Base-by-base conservation (phyloP, 2,329 filamentous ascomycete genomes). In the Talaromyces islandicus region DNA sequence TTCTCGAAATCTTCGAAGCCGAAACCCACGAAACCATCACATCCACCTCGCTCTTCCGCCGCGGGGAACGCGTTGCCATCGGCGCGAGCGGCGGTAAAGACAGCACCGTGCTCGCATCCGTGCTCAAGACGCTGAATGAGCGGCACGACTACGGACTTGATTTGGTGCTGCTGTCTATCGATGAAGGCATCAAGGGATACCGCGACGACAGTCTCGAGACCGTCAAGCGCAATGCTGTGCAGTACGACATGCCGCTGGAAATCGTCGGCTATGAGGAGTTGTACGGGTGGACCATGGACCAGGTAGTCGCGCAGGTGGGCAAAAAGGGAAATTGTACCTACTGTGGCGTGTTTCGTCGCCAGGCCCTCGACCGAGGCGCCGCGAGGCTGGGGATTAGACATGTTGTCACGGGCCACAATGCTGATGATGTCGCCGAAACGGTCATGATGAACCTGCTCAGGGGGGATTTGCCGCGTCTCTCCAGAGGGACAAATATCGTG, bases 301-400 rank as follows among this genome's bases (percentile, higher is more conserved):
- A 97, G 71, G 94, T 99, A 10, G 95, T 99, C 4, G 90, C 92
- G 69, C 91, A 93, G 54, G 90, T 99, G 56, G 94, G 94, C 14
- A 97, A 97, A 79, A 97, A 97, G 75, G 92, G 93, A 30, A 99
- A 99, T 75, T 99, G 94, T 82, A 99, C 95, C 30, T 99, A 99
- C 71, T 99, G 94, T 70, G 94, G 94, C 14, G 94, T 99, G 19
- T 99, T 99, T 72, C 83, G 94, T 58, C 84, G 95, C 61, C 94
- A 99, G 77, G 94, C 94, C 1, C 81, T 99, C 35, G 94, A 99
- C 73, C 86, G 94, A 9, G 94, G 94, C 19, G 92, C 94, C 5
- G 92, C 91, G 68, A 88, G 89, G 74, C 78, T 99, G 60, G 88
- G 86, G 0, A 96, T 99, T 68, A 87, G 86, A 67, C 94, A 99